phyloP scores from a whole-genome alignment of 179 eudicot species.

The Beta macrorhiza region DNA sequence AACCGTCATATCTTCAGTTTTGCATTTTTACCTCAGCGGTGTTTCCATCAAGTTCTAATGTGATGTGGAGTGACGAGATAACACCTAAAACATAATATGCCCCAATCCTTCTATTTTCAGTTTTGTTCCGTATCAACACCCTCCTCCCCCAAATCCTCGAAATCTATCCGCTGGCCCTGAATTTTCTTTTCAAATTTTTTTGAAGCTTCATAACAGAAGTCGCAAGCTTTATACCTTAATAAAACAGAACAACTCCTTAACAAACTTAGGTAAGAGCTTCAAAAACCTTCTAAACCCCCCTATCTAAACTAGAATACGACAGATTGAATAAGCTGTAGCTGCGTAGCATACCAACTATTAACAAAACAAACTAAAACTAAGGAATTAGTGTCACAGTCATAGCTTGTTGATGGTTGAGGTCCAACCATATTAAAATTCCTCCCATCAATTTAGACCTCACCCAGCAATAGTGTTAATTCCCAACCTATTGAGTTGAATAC shows the following conservation, averaged over 20 bases:
- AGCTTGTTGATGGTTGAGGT: not conserved
- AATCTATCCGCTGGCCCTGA: not conserved
- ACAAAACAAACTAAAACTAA: not conserved
- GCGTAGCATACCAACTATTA: not conserved
- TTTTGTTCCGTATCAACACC: not conserved
- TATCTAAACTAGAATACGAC: not conserved
- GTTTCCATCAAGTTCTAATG: not conserved
- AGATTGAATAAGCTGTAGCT: not conserved
- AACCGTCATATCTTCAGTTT: not conserved
- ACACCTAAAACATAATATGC: not conserved
- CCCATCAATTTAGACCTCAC: not conserved
- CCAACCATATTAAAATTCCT: not conserved
- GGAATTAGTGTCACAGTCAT: not conserved
- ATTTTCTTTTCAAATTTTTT: not conserved
- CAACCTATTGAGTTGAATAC: too few species aligned
- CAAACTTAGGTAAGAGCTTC: not conserved
- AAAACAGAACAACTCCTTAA: not conserved
- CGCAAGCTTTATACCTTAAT: not conserved
- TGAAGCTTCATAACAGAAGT: not conserved
- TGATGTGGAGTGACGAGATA: not conserved
- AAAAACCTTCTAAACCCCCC: not conserved
- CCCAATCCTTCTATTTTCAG: too few species aligned
- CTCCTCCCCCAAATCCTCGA: not conserved
- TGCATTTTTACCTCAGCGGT: not conserved
- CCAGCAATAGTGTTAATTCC: not conserved